These are phyloP conservation scores for Kluyveromyces sp. DNA, from an alignment of 1,139 yeast species.

Conservation along the genomic window DNA sequence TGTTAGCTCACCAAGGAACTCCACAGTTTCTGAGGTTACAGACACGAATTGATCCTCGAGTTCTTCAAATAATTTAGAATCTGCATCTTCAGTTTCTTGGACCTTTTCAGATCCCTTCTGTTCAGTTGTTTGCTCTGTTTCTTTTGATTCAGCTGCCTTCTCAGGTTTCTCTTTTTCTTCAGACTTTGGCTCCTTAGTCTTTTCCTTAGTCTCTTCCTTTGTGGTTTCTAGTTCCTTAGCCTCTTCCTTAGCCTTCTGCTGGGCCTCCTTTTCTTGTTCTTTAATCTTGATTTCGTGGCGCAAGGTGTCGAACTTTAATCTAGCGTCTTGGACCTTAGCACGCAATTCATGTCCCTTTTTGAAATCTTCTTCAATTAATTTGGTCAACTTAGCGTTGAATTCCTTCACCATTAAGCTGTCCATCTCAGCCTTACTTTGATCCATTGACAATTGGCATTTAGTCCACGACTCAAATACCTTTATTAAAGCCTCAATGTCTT, in stretches of 20 bases:
- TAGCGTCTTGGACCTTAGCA: slow-evolving; percentile 58
- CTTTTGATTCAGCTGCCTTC: neutral
- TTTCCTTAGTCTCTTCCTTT: neutral
- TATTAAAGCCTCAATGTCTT: slow-evolving; percentile 21
- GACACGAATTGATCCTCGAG: slow-evolving; percentile 73
- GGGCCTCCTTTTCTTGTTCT: slow-evolving; percentile 24
- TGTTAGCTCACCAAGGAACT: slow-evolving; percentile 63
- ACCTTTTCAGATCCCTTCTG: slow-evolving; percentile 1
- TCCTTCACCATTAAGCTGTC: slow-evolving; percentile 52
- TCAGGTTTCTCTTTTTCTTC: neutral
- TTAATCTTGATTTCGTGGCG: slow-evolving; percentile 43
- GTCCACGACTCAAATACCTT: slow-evolving; percentile 34
- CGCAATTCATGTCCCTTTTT: slow-evolving; percentile 54
- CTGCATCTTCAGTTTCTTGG: slow-evolving; percentile 6
- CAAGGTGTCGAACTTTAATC: slow-evolving; percentile 62
- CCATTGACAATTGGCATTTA: slow-evolving; percentile 49
- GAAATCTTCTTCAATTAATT: slow-evolving; percentile 48
- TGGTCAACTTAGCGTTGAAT: slow-evolving; percentile 47
- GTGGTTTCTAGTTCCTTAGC: neutral
- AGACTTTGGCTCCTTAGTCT: too few relatives aligned
- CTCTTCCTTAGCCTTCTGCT: slow-evolving; percentile 1
- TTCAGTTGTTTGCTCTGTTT: neutral
- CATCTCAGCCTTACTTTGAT: slow-evolving; percentile 39
- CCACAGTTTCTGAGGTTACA: slow-evolving; percentile 70
- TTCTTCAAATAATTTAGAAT: slow-evolving; percentile 38